These are phyloP conservation scores for Moesziomyces antarcticus DNA, from an alignment of 1,284 basidiomycete species.

Conservation along the genomic window DNA sequence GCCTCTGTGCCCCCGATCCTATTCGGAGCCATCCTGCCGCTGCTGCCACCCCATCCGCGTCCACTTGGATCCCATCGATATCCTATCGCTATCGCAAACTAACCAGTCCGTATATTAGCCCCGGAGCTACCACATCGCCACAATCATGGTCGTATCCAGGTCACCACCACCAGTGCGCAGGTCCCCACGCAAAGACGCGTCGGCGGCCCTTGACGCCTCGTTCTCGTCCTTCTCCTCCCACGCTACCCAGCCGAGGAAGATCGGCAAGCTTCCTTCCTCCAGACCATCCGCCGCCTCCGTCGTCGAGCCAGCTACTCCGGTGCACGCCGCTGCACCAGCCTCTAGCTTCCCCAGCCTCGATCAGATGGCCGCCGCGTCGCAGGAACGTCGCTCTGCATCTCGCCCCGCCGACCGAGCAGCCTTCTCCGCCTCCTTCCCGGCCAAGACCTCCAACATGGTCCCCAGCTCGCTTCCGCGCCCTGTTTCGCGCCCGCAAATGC, in stretches of 20 bases:
- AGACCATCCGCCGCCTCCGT: slow-evolving; percentile 17
- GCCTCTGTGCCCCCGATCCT: too few relatives aligned
- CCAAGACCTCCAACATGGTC: slow-evolving; percentile 15
- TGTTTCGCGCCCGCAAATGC: slow-evolving; percentile 17
- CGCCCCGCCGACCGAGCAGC: slow-evolving; percentile 32
- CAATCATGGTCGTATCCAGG: slow-evolving; percentile 35
- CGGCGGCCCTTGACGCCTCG: slow-evolving; percentile 9
- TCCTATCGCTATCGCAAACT: background rate
- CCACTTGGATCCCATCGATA: background rate
- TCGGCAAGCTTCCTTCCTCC: slow-evolving; percentile 16
- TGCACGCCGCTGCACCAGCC: slow-evolving; percentile 8
- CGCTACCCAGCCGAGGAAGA: slow-evolving; percentile 16
- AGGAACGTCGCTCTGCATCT: slow-evolving; percentile 32
- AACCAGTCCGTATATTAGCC: background rate
- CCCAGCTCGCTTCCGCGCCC: slow-evolving; percentile 40
- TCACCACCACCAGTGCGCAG: slow-evolving; percentile 34
- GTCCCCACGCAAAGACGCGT: slow-evolving; percentile 31
- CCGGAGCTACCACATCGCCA: background rate
- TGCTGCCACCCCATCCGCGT: too few relatives aligned
- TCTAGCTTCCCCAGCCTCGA: slow-evolving; percentile 45
- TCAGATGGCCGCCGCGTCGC: slow-evolving; percentile 43
- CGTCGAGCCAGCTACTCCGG: slow-evolving; percentile 24
- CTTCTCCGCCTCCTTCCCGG: slow-evolving; percentile 29
- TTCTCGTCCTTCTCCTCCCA: slow-evolving; percentile 11
- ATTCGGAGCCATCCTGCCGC: too few relatives aligned